Evolutionary conservation across 139 green algal species (phyloP).

Genomic region (Monoraphidium neglectum): DNA sequence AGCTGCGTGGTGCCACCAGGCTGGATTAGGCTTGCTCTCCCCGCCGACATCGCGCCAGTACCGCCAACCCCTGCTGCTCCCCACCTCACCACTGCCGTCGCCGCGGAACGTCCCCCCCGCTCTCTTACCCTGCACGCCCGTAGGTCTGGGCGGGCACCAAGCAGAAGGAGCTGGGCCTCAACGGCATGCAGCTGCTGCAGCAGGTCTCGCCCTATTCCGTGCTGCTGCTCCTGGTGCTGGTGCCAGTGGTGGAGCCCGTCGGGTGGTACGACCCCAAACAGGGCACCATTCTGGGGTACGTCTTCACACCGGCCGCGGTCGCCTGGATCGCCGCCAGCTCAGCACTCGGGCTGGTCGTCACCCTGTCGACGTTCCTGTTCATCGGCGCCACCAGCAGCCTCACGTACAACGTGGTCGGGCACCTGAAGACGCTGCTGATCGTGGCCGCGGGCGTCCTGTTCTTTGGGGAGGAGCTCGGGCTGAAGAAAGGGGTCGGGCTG

Average conservation of each 20-base stretch:
- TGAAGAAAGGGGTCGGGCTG: slow-evolving; percentile 63
- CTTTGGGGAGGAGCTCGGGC: slow-evolving; percentile 52
- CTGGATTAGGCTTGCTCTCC: too few relatives aligned
- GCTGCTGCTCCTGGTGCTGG: slow-evolving; percentile 24
- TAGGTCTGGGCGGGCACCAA: slow-evolving; percentile 54
- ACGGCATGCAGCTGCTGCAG: slow-evolving; percentile 56
- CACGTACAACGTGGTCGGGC: slow-evolving; percentile 83
- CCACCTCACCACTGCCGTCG: too few relatives aligned
- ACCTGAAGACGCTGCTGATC: slow-evolving; percentile 71
- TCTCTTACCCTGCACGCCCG: slow-evolving; percentile 13
- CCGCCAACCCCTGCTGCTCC: neutral
- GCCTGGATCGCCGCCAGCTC: slow-evolving; percentile 16
- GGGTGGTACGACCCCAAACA: slow-evolving; percentile 11
- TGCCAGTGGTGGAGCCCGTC: slow-evolving; percentile 34
- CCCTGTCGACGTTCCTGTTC: slow-evolving; percentile 79
- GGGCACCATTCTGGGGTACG: slow-evolving; percentile 33
- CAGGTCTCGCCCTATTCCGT: slow-evolving; percentile 27
- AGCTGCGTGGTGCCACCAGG: too few relatives aligned
- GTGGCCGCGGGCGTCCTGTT: slow-evolving; percentile 62
- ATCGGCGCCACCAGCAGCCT: slow-evolving; percentile 61
- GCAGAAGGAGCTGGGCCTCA: slow-evolving; percentile 54
- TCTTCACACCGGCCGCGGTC: neutral
- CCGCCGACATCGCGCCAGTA: too few relatives aligned
- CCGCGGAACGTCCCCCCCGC: too few relatives aligned
- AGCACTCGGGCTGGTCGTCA: slow-evolving; percentile 56